phyloP scores from a whole-genome alignment of 1,139 yeast species.

The Lodderomyces metapsilosis region DNA sequence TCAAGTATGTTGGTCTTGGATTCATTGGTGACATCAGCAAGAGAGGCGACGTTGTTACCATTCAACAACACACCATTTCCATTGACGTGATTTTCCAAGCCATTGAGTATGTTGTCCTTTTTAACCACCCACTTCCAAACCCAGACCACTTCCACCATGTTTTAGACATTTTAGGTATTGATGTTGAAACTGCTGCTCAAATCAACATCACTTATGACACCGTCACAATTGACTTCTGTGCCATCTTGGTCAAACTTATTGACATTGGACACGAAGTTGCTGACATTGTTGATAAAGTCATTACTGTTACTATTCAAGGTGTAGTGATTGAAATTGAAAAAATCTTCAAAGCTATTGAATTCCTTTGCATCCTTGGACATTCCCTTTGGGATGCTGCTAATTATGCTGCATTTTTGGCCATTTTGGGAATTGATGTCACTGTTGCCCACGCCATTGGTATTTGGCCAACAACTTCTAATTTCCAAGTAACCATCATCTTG shows the following conservation, averaged over 20 bases:
- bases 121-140: conserved; percentile 1
- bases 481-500: too few relatives aligned
- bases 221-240: neutral
- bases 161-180: conserved; percentile 1
- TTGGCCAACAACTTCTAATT: neutral
- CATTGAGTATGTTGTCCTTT: conserved; percentile 4
- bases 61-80: neutral
- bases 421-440: neutral
- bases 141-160: neutral
- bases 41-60: conserved; percentile 4
- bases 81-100: conserved; percentile 3
- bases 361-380: neutral
- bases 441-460: neutral
- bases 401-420: neutral
- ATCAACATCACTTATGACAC: neutral
- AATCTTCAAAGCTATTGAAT: conserved; percentile 1
- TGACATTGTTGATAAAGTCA: conserved; percentile 5
- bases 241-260: neutral
- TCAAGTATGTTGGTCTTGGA: neutral
- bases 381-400: too few relatives aligned
- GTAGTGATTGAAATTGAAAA: conserved; percentile 5
- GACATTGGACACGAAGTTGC: neutral
- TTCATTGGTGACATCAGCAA: conserved; percentile 4
- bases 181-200: neutral
- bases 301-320: conserved; percentile 9